Base-by-base conservation (phyloP, 2,329 filamentous ascomycete species). In the Colletotrichum sansevieriae region DNA sequence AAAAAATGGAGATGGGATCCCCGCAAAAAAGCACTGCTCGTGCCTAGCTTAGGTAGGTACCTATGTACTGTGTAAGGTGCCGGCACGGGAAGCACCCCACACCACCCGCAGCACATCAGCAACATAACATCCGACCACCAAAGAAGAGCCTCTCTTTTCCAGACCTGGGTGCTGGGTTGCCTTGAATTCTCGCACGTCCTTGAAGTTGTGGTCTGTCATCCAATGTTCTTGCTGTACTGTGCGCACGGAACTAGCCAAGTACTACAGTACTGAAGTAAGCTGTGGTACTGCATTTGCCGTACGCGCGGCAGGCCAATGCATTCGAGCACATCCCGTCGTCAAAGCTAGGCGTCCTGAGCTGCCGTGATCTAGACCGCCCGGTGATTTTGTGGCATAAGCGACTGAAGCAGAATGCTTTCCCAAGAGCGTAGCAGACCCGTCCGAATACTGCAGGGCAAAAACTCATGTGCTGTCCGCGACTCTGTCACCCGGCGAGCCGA, bases 161-260 rank as follows among this genome's bases (percentile, higher is more conserved):
- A 33, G 20, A 13, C 4, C 47, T 51, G 47, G 18, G 18, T 18
- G 18, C 18, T 18, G 18, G 13, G 25, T 29, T 29, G 29, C 29
- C 7, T 29, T 29, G 29, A 29, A 29, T 29, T 29, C 29, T 29
- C 25, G 47, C 47, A 22, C 22, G 47, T 29, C 8, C 25, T 39
- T 33, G 22, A 41, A 58, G 63, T 13, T 9, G 10, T n/a, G 54
- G 64, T 67, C 64, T 58, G 52, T 64, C 65, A 46, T 64, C 60
- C 44, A 51, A 68, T 64, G 37, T 68, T 15, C 9, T 25, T 46
- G 55, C 25, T 10, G 15, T 56, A 41, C 15, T 8, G 7, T 37
- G 55, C 18, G 29, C 29, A 29, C 29, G 9, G 29, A 29, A 29
- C 3, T 29, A 29, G 29, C 29, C 29, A 29, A 29, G 2, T 18